phyloP scores from a whole-genome alignment of 2,329 filamentous ascomycete species.

The Penicillium polonicum region DNA sequence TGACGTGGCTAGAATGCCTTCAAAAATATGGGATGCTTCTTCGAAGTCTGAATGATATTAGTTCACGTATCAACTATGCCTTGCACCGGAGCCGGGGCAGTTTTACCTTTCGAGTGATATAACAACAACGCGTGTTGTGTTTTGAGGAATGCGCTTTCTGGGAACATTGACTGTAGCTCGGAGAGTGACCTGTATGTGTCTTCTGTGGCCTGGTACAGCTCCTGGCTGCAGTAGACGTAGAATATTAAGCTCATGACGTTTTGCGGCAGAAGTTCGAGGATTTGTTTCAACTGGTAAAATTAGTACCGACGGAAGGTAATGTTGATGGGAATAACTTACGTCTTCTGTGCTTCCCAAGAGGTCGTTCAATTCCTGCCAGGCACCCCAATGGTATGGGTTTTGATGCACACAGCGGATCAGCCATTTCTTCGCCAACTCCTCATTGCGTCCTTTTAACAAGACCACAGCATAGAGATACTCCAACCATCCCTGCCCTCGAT shows the following conservation, averaged over 20 bases:
- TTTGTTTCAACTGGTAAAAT: constrained; percentile 62
- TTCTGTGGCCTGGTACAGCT: constrained; percentile 82
- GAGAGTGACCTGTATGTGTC: constrained; percentile 71
- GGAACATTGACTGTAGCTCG: constrained; percentile 80
- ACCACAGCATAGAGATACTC: constrained; percentile 84
- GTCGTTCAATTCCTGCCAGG: constrained; percentile 88
- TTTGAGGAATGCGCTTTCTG: constrained; percentile 81
- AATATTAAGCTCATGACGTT: constrained; percentile 95
- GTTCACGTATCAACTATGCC: neutral
- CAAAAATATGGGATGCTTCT: constrained; percentile 61
- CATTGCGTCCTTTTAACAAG: constrained; percentile 85
- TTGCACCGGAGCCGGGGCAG: neutral
- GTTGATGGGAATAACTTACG: constrained; percentile 51
- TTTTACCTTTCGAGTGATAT: constrained; percentile 74
- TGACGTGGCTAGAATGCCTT: constrained; percentile 65
- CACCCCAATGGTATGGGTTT: constrained; percentile 95
- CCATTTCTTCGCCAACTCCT: constrained; percentile 78
- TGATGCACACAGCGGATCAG: constrained; percentile 84
- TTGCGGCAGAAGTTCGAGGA: constrained; percentile 72
- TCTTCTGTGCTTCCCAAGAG: constrained; percentile 79
- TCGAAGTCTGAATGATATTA: constrained; percentile 54
- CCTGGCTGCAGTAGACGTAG: constrained; percentile 83
- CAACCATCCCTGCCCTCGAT: constrained; percentile 82
- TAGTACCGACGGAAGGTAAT: constrained; percentile 16
- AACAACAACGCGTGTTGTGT: constrained; percentile 84